These are phyloP conservation scores for Fistulinella staudtii DNA, from an alignment of 1,284 basidiomycete species.

Conservation along the genomic window DNA sequence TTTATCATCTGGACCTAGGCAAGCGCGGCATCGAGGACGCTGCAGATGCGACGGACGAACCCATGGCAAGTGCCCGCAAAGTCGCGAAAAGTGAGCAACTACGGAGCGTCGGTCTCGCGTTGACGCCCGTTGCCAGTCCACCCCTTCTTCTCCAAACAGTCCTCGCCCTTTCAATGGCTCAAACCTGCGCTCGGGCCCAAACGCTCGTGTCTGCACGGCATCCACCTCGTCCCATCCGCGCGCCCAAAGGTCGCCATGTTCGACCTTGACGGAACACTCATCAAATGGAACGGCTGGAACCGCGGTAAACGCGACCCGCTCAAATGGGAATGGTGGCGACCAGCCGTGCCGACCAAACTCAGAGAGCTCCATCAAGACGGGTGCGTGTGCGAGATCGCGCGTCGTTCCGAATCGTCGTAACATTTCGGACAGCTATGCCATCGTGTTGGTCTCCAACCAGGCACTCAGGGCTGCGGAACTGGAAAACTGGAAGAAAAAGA, in stretches of 20 bases:
- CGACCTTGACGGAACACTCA: conserved; percentile 87
- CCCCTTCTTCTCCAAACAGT: conserved; percentile 36
- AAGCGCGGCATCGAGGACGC: conserved; percentile 21
- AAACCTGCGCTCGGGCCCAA: conserved; percentile 49
- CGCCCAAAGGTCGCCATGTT: conserved; percentile 69
- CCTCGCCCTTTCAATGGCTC: conserved; percentile 53
- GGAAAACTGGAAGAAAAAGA: conserved; percentile 72
- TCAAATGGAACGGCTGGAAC: conserved; percentile 55
- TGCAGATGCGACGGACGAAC: conserved; percentile 15
- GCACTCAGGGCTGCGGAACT: conserved; percentile 47
- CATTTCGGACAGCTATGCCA: conserved; percentile 50
- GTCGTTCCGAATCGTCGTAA: not conserved
- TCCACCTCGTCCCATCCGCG: conserved; percentile 48
- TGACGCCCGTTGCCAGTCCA: conserved; percentile 29
- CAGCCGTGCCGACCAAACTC: conserved; percentile 61
- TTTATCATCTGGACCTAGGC: too few species aligned
- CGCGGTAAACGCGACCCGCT: conserved; percentile 39
- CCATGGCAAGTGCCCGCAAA: conserved; percentile 20
- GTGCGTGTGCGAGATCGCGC: conserved; percentile 37
- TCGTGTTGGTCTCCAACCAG: conserved; percentile 84
- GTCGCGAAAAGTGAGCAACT: conserved; percentile 26
- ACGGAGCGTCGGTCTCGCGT: not conserved
- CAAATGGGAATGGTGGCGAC: conserved; percentile 79
- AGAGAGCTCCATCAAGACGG: conserved; percentile 58
- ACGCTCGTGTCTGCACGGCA: conserved; percentile 60